Conservation (phyloP, 1,284 basidiomycete species). For the Fistulina hepatica region DNA sequence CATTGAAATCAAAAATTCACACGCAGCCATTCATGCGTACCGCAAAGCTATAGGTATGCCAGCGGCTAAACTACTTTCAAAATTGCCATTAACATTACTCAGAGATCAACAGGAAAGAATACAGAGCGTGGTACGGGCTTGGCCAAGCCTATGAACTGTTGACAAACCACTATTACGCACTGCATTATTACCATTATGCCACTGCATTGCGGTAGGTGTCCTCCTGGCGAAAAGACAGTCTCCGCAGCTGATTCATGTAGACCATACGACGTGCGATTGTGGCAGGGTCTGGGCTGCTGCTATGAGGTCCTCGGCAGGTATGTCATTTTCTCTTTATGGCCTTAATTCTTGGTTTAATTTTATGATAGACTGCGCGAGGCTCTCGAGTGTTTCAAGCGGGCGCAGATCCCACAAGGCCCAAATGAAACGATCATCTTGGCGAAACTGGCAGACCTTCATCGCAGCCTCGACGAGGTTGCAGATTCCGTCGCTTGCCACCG, state of each 20-base stretch:
- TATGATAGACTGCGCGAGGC: conserved; percentile 65
- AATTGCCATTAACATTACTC: conserved; percentile 2
- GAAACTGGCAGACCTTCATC: conserved; percentile 71
- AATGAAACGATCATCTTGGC: conserved; percentile 68
- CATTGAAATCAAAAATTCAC: conserved; percentile 16
- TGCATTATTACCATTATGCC: conserved; percentile 95
- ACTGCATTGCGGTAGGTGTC: conserved; percentile 71
- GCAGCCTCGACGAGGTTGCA: conserved; percentile 48
- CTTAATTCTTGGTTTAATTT: conserved; percentile 5
- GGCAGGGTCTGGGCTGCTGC: conserved; percentile 90
- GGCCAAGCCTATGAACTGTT: conserved; percentile 96
- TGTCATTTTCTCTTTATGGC: conserved; percentile 14
- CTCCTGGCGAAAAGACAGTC: background rate
- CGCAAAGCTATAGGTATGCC: conserved; percentile 15
- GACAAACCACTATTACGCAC: conserved; percentile 92
- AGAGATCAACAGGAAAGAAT: conserved; percentile 95
- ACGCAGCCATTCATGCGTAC: conserved; percentile 18
- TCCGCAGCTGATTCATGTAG: conserved; percentile 29
- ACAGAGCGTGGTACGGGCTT: conserved; percentile 96
- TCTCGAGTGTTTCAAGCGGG: conserved; percentile 81
- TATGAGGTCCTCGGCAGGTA: conserved; percentile 86
- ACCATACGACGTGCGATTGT: conserved; percentile 93
- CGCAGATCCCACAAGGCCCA: conserved; percentile 75
- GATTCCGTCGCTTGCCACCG: conserved; percentile 66
- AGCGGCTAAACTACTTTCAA: background rate